Base-by-base conservation (phyloP, 768 basidiomycete species). In the Pleurotus sapidus region DNA sequence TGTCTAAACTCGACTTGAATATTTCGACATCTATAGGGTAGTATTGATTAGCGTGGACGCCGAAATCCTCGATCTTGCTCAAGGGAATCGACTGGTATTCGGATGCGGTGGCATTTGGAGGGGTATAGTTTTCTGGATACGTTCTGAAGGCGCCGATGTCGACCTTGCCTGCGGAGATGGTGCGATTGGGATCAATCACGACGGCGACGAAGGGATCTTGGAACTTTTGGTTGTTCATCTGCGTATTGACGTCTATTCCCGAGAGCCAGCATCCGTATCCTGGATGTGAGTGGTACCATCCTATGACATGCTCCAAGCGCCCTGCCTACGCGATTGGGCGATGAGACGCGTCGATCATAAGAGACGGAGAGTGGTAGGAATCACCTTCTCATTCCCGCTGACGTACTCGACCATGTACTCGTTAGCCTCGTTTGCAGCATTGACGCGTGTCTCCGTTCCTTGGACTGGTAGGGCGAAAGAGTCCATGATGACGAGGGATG, bases 241-340 rank as follows among this genome's bases (percentile, higher is more conserved):
- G 97, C 0, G 97, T 99, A 68, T 90, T 92, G 58, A 98, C 97
- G 66, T 99, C 97, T 73, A 99, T 98, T 23, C 97, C 97, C 11
- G 95, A 98, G 7, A 99, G 76, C 97, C 97, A 99, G 71, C 97
- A 99, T 15, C 97, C 97, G 68, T 98, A 99, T 12, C 97, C 97
- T 4, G 97, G 97, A 75, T 99, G 97, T 14, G 94, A 96, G 70
- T 97, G 94, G 69, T 97, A 97, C 94, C 94, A 96, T n/a, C 94
- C 94, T 62, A 95, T 91, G 5, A 86, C 88, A 68, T 95, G 86
- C 70, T 96, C 94, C 48, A 85, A 77, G 66, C 95, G 77, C 50
- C 88, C 89, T 12, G 91, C 94, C 86, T 97, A 46, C 5, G 17
- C 14, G 0, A 57, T 59, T 39, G 49, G 54, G 56, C 34, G 46